A percentile compares a stretch with the other conserved stretches of the same genome.
phyloP scores from a whole-genome alignment of 257 asterid species.

The Solanum clarkiae region DNA sequence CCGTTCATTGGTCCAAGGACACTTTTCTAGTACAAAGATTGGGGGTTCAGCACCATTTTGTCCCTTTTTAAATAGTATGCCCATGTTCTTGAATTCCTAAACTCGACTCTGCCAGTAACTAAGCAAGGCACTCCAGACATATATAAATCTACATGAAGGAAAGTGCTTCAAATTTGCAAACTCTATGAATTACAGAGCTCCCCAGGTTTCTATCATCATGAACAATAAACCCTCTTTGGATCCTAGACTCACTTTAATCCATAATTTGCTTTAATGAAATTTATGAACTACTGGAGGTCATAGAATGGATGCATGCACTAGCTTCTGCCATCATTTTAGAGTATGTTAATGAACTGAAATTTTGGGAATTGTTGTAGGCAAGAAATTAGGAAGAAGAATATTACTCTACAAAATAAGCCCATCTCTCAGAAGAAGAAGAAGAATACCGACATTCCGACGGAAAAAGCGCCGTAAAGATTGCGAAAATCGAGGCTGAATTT shows the following conservation, averaged over 20 bases:
- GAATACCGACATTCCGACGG: background rate
- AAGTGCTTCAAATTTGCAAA: background rate
- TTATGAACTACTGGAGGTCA: background rate
- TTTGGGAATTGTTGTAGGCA: no score
- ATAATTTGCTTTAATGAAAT: background rate
- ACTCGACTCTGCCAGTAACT: constrained; percentile 5
- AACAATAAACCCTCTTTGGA: background rate
- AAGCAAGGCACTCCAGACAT: constrained; percentile 50
- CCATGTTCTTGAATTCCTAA: no score
- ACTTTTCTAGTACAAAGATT: no score
- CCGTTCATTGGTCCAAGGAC: no score
- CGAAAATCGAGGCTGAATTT: background rate
- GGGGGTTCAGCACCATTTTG: no score
- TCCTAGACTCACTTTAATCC: background rate
- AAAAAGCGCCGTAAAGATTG: no score
- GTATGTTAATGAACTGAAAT: background rate
- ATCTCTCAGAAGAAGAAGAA: no score
- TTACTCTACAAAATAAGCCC: no score
- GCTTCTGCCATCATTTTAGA: no score
- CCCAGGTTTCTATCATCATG: background rate
- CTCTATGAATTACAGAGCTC: background rate
- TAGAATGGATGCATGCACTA: background rate
- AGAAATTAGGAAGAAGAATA: no score
- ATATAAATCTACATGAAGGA: constrained; percentile 28
- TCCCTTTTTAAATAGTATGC: no score